Base-by-base conservation (phyloP, 495 filamentous ascomycete genomes). In the Lindgomyces ingoldianus region DNA sequence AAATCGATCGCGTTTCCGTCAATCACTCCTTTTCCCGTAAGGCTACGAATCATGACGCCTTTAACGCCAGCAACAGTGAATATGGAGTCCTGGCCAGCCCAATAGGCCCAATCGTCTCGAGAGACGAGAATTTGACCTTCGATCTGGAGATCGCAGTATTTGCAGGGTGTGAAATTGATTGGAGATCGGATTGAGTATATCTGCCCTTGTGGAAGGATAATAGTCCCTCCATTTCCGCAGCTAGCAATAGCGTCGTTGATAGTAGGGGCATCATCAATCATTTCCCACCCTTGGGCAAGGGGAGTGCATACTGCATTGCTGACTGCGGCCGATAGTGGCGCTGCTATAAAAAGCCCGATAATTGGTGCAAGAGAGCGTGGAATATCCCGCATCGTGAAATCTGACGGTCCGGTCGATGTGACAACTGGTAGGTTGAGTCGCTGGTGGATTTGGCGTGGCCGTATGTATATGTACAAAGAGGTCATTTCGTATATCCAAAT, bases 91-190 rank as follows among this genome's bases (percentile, higher is more conserved):
- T 18, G 18, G 41, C 24, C 22, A 11, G 39, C 39, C 60, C 60
- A 63, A 41, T 47, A 63, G 3, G 11, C 24, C 50, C 49, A 63
- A 10, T 63, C 29, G 24, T 53, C 51, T 11, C 41, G 49, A 1
- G 50, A 29, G 22, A 56, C 51, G 16, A 47, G 50, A 11, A 63
- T 4, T 12, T 29, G 36, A 41, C 42, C 52, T 58, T 64, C 61
- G 45, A 64, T 48, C 25, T 64, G 61, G 41, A 64, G 41, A 24
- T 64, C 61, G 46, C 61, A 64, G 27, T 51, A 19, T 18, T 57
- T 51, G 41, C 61, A 64, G 25, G 61, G 45, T 11, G 41, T 51
- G 25, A 64, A 52, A 22, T 64, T 42, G 52, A 64, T 36, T 27
- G 24, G 61, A 19, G 53, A 41, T 4, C 54, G 51, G 10, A 64